Conservation (phyloP, 805 yeast genomes). For the Lipomyces lipofer region DNA sequence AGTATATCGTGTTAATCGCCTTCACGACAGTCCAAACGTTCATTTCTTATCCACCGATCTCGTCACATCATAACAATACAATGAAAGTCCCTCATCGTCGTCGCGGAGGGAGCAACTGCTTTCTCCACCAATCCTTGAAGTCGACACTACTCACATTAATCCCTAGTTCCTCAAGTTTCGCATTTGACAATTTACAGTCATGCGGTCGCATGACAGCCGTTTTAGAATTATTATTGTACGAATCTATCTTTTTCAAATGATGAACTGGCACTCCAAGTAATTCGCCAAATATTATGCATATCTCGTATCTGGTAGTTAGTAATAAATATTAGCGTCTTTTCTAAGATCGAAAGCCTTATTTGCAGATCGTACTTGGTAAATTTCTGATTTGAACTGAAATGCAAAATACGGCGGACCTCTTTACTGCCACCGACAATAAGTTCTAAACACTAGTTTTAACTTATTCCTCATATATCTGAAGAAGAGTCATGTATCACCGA, state of each 20-base stretch:
- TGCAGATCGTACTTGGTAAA: slow-evolving; percentile 24
- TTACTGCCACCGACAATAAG: not conserved
- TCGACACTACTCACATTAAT: slow-evolving; percentile 20
- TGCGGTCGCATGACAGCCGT: slow-evolving; percentile 14
- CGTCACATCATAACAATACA: too few relatives aligned
- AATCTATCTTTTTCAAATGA: slow-evolving; percentile 13
- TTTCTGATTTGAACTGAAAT: slow-evolving; percentile 21
- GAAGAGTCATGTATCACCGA: not conserved
- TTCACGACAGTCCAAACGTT: too few relatives aligned
- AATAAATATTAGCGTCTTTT: not conserved
- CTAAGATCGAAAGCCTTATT: not conserved
- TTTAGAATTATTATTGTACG: not conserved
- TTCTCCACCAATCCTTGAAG: slow-evolving; percentile 27
- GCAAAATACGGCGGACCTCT: slow-evolving; percentile 16
- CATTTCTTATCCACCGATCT: too few relatives aligned
- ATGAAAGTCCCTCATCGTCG: too few relatives aligned
- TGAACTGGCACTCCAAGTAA: slow-evolving; percentile 22
- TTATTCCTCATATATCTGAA: too few relatives aligned
- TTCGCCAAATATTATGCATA: slow-evolving; percentile 23
- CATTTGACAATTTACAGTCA: slow-evolving; percentile 21
- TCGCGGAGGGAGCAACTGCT: slow-evolving; percentile 19
- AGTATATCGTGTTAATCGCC: too few relatives aligned
- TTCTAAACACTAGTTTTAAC: too few relatives aligned
- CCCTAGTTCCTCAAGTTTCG: slow-evolving; percentile 17
- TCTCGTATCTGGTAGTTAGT: slow-evolving; percentile 17